Percentiles rank a stretch among this genome's conserved stretches.
phyloP scores from a whole-genome alignment of 257 asterid species.

The Coffea canephora region DNA sequence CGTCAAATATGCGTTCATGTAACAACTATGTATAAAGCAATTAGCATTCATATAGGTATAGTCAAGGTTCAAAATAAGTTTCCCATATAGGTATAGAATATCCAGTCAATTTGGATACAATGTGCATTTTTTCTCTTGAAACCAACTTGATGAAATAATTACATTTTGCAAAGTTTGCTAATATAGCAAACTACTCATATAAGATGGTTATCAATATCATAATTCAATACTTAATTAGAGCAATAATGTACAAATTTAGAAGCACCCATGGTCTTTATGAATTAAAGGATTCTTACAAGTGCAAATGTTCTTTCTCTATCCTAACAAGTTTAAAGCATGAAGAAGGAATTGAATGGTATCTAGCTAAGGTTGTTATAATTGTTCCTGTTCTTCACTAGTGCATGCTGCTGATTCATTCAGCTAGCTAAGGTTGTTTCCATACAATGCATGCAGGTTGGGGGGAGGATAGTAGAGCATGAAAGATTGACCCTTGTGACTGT shows the following conservation, averaged over 20 bases:
- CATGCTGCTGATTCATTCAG: no score
- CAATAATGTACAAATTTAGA: neutral
- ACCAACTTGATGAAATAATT: neutral
- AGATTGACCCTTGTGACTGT: slow-evolving; percentile 69
- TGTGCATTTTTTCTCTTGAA: neutral
- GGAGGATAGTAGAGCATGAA: slow-evolving; percentile 67
- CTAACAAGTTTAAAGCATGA: neutral
- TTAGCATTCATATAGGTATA: neutral
- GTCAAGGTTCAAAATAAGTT: neutral
- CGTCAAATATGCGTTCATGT: neutral
- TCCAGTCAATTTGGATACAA: neutral
- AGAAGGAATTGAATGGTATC: neutral
- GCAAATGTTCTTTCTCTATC: neutral
- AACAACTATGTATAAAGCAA: neutral
- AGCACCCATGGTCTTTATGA: neutral
- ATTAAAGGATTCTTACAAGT: neutral
- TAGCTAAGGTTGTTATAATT: neutral
- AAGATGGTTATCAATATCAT: neutral
- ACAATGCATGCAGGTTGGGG: slow-evolving; percentile 58
- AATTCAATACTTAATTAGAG: neutral
- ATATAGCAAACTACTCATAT: neutral
- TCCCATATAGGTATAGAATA: no score
- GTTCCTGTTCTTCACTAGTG: neutral
- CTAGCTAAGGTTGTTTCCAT: no score
- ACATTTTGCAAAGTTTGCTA: neutral